These are phyloP conservation scores for Eucalyptus decipiens DNA, from an alignment of 345 rosid genomes.

Conservation along the genomic window DNA sequence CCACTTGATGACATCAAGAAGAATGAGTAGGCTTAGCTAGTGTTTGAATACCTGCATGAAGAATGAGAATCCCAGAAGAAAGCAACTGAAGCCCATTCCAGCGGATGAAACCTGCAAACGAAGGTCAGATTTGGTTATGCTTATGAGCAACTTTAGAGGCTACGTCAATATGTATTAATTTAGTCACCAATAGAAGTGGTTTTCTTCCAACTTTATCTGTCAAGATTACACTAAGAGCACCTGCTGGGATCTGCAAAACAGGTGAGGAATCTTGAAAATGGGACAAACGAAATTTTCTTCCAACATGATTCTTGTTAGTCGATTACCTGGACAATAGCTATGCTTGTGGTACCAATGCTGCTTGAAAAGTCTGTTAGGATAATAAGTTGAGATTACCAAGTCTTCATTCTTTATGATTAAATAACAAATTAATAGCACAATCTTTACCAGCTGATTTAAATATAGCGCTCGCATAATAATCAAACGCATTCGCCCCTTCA, in stretches of 20 bases:
- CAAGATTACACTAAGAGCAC: not conserved
- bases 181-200: not conserved
- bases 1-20: not conserved
- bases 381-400: not conserved
- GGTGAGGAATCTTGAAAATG: not conserved
- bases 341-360: not conserved
- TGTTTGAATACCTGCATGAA: not conserved
- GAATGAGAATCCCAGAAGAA: not conserved
- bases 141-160: not conserved
- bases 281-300: not conserved
- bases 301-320: not conserved
- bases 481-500: constrained; percentile 22
- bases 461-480: constrained; percentile 29
- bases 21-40: not conserved
- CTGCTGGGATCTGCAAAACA: constrained; percentile 2
- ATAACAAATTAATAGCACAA: no score
- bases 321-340: not conserved
- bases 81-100: not conserved
- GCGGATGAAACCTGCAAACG: not conserved
- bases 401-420: not conserved
- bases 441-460: constrained; percentile 33
- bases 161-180: not conserved
- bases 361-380: not conserved
- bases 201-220: constrained; percentile 17
- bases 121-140: not conserved